These are phyloP conservation scores for Cylindrodendrum hubeiense DNA, from an alignment of 2,329 filamentous ascomycete genomes.

Conservation along the genomic window DNA sequence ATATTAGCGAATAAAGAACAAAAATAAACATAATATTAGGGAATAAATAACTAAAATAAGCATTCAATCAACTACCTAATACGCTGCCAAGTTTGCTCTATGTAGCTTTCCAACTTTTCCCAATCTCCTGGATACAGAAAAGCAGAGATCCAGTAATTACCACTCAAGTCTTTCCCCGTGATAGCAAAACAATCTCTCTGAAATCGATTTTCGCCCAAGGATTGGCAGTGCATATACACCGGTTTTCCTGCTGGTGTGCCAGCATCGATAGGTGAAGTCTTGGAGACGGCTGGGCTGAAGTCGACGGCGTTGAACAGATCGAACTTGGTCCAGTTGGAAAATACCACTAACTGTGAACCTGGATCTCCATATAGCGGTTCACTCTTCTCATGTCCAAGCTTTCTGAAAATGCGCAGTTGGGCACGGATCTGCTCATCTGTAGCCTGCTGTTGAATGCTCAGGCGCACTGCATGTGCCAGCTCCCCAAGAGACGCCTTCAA, in stretches of 20 bases:
- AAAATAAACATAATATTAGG: too few relatives aligned
- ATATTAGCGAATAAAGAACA: too few relatives aligned
- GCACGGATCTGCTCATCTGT: conserved; percentile 10
- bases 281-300: neutral
- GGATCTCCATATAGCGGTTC: conserved; percentile 1
- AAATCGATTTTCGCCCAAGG: neutral
- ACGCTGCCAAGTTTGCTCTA: neutral
- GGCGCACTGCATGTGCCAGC: neutral
- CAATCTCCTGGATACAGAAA: neutral
- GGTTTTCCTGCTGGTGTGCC: neutral
- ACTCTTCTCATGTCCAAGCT: neutral
- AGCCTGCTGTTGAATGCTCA: conserved; percentile 6
- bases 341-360: neutral
- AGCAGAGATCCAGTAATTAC: neutral
- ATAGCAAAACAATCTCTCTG: conserved; percentile 1
- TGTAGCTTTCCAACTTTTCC: neutral
- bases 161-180: neutral
- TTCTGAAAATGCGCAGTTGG: neutral
- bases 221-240: neutral
- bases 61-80: too few relatives aligned
- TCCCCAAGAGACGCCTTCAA: neutral
- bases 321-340: conserved; percentile 7
- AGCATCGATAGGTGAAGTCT: neutral
- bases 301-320: conserved; percentile 6
- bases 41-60: too few relatives aligned